Evolutionary conservation across 1,284 basidiomycete species (phyloP).

Genomic region (Fistulinella staudtii): DNA sequence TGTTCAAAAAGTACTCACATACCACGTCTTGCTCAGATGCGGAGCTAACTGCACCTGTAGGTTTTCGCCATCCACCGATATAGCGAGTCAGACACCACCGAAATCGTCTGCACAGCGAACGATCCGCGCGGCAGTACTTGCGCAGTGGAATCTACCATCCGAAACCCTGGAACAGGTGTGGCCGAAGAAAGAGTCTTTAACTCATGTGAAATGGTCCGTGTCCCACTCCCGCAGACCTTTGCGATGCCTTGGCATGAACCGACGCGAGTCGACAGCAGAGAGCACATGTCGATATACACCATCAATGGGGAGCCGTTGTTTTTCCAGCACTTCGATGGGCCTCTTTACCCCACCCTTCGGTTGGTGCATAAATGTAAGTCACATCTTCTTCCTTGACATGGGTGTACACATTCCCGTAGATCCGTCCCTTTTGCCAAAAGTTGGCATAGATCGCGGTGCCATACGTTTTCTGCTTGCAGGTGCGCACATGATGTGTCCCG

Average conservation of each 20-base stretch:
- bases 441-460: constrained; percentile 92
- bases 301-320: constrained; percentile 85
- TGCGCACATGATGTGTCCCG: constrained; percentile 97
- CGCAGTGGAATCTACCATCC: constrained; percentile 81
- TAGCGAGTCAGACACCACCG: constrained; percentile 89
- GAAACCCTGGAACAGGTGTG: constrained; percentile 88
- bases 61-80: constrained; percentile 83
- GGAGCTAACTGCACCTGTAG: constrained; percentile 40
- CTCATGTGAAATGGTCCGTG: constrained; percentile 90
- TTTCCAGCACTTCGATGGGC: constrained; percentile 97
- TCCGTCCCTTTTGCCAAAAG: constrained; percentile 84
- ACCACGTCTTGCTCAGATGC: neutral
- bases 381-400: constrained; percentile 4
- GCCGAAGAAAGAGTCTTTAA: constrained; percentile 97
- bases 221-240: neutral
- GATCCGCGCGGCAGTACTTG: constrained; percentile 77
- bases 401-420: constrained; percentile 47
- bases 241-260: constrained; percentile 16
- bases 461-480: constrained; percentile 95
- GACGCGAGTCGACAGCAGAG: too few species aligned
- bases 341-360: constrained; percentile 84
- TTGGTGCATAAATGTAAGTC: constrained; percentile 87
- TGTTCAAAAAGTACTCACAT: constrained; percentile 33
- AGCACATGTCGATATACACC: constrained; percentile 92
- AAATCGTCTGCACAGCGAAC: constrained; percentile 93